phyloP scores from a whole-genome alignment of 2,329 filamentous ascomycete genomes.

The Harringtonia lauricola region DNA sequence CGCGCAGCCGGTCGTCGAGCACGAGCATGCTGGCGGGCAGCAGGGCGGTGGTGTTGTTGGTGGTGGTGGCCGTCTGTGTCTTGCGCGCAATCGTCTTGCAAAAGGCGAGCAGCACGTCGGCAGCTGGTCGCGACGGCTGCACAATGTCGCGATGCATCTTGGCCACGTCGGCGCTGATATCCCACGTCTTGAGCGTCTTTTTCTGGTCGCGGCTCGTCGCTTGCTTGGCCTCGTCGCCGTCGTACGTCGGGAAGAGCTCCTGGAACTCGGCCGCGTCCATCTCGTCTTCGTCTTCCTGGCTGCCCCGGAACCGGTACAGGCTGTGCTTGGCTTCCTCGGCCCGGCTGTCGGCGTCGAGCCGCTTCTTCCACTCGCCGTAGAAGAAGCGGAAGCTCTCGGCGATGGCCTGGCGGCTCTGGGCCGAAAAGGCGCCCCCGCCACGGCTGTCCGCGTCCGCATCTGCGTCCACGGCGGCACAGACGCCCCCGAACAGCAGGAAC shows the following conservation, averaged over 20 bases:
- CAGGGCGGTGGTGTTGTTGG: slow-evolving; percentile 37
- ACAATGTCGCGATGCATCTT: slow-evolving; percentile 47
- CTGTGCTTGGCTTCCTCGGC: slow-evolving; percentile 63
- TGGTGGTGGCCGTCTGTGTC: slow-evolving; percentile 17
- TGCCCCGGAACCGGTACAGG: slow-evolving; percentile 75
- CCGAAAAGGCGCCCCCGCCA: slow-evolving; percentile 21
- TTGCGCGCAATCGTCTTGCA: slow-evolving; percentile 31
- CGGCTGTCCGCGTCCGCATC: slow-evolving; percentile 28
- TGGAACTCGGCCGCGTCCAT: slow-evolving; percentile 64
- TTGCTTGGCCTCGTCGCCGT: slow-evolving; percentile 24
- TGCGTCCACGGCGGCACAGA: slow-evolving; percentile 36
- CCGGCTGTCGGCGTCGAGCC: slow-evolving; percentile 65
- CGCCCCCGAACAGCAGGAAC: slow-evolving; percentile 37
- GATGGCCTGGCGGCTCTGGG: slow-evolving; percentile 38
- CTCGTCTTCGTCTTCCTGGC: slow-evolving; percentile 64
- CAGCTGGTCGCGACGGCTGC: slow-evolving; percentile 27
- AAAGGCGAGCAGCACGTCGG: slow-evolving; percentile 31
- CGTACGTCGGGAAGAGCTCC: slow-evolving; percentile 71
- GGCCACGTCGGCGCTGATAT: slow-evolving; percentile 50
- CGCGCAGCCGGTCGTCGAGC: slow-evolving; percentile 46
- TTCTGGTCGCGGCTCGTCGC: slow-evolving; percentile 16
- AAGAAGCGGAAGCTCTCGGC: slow-evolving; percentile 60
- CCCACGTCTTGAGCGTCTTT: slow-evolving; percentile 28
- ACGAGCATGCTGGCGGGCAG: slow-evolving; percentile 56
- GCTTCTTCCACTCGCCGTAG: slow-evolving; percentile 70